Percentiles rank a stretch among this genome's conserved stretches.
These are phyloP conservation scores for Arthrinium phaeospermum DNA, from an alignment of 2,329 filamentous ascomycete species.

Conservation along the genomic window DNA sequence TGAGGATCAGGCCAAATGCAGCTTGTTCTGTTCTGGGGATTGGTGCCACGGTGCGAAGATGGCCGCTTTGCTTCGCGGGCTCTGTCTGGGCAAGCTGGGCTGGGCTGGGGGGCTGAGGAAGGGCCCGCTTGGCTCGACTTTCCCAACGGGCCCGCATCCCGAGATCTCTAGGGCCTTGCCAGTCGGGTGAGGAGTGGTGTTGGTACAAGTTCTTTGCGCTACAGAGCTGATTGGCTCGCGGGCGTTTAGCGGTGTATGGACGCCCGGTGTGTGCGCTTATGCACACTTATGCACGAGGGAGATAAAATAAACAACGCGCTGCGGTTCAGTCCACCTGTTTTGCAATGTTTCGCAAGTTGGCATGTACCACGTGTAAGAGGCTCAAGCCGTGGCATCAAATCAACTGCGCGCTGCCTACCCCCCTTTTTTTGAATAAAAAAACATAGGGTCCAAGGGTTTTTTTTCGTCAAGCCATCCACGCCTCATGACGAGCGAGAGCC, in stretches of 20 bases:
- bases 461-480: neutral
- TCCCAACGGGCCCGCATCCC: constrained; percentile 9
- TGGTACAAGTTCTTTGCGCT: neutral
- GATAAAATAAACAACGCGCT: constrained; percentile 12
- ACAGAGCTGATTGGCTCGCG: neutral
- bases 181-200: neutral
- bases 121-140: neutral
- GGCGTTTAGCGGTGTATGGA: neutral
- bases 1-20: neutral
- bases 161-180: neutral
- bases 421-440: neutral
- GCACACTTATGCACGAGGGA: constrained; percentile 2
- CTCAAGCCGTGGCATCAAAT: neutral
- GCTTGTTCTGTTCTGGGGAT: neutral
- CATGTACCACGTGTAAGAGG: constrained; percentile 16
- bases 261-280: neutral
- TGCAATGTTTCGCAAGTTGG: constrained; percentile 4
- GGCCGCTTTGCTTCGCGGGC: neutral
- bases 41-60: constrained; percentile 11
- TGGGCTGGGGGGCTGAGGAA: neutral
- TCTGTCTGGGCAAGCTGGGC: neutral
- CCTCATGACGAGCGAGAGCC: neutral
- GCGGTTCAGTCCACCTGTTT: neutral
- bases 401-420: neutral
- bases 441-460: neutral